Conservation (phyloP, 768 basidiomycete genomes). For the Baorangia bicolor region DNA sequence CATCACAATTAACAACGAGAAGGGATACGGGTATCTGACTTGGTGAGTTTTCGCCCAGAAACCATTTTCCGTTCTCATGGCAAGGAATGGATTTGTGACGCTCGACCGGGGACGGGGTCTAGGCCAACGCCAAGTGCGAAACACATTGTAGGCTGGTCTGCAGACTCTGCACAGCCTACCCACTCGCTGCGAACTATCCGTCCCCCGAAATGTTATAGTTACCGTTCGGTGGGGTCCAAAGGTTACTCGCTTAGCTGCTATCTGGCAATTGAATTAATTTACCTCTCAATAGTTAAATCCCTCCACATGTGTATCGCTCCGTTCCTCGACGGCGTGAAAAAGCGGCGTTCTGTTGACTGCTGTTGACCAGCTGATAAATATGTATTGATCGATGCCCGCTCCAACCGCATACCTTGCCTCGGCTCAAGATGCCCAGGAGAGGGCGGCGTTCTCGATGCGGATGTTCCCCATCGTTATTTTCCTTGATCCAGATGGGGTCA, state of each 20-base stretch:
- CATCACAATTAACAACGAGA: conserved; percentile 34
- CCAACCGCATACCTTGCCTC: conserved; percentile 1
- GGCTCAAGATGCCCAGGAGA: background rate
- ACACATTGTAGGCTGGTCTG: conserved; percentile 4
- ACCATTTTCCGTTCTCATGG: conserved; percentile 8
- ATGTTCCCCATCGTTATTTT: background rate
- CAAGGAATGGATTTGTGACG: conserved; percentile 6
- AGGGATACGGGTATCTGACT: conserved; percentile 23
- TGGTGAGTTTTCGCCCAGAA: conserved; percentile 12
- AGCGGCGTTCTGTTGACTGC: conserved; percentile 14
- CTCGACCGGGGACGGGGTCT: conserved; percentile 11
- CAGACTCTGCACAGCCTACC: conserved; percentile 11
- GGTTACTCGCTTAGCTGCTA: conserved; percentile 15
- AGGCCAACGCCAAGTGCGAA: conserved; percentile 11
- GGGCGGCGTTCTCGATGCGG: background rate
- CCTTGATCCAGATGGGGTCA: background rate
- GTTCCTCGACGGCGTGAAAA: conserved; percentile 14
- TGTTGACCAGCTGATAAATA: conserved; percentile 23
- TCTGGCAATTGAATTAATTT: conserved; percentile 27
- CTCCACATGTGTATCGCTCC: conserved; percentile 1
- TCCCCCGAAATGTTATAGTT: conserved; percentile 11
- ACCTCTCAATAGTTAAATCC: conserved; percentile 27
- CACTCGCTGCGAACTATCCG: background rate
- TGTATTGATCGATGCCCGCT: conserved; percentile 14
- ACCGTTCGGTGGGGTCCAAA: conserved; percentile 16